Conservation (phyloP, 768 basidiomycete genomes). For the Mycena venus region DNA sequence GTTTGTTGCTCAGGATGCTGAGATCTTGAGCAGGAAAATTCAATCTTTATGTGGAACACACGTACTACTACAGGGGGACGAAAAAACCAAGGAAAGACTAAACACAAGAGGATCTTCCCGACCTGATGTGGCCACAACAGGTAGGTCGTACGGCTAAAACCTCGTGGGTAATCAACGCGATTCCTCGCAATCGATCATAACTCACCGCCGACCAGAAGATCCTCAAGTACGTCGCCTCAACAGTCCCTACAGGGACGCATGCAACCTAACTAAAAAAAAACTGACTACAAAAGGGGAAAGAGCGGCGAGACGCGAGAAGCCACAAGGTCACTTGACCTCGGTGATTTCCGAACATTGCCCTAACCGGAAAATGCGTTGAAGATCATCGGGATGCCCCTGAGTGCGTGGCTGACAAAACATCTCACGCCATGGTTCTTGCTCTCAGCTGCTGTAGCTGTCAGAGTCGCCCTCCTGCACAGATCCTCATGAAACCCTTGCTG, state of each 20-base stretch:
- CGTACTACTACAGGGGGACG: too few species aligned
- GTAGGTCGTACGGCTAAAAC: neutral
- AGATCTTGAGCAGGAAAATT: too few species aligned
- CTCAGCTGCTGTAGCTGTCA: constrained; percentile 6
- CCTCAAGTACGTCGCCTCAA: neutral
- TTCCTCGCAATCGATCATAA: neutral
- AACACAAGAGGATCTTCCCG: too few species aligned
- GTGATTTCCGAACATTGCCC: constrained; percentile 5
- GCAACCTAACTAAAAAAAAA: neutral
- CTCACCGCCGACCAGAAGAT: neutral
- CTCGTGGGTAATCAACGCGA: neutral
- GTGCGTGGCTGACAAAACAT: constrained; percentile 2
- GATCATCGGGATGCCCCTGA: constrained; percentile 5
- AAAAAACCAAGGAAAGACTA: too few species aligned
- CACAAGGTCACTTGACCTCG: constrained; percentile 2
- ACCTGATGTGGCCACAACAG: too few species aligned
- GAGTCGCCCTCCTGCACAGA: constrained; percentile 1
- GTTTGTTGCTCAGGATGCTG: too few species aligned
- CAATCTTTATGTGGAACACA: too few species aligned
- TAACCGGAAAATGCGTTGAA: constrained; percentile 1
- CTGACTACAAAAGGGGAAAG: neutral
- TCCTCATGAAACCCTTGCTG: constrained; percentile 4
- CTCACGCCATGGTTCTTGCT: constrained; percentile 9
- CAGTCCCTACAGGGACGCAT: neutral
- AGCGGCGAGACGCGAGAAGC: neutral